Conservation (phyloP, 176 grass and related monocot genomes). For the Echinochloa phyllopogon region DNA sequence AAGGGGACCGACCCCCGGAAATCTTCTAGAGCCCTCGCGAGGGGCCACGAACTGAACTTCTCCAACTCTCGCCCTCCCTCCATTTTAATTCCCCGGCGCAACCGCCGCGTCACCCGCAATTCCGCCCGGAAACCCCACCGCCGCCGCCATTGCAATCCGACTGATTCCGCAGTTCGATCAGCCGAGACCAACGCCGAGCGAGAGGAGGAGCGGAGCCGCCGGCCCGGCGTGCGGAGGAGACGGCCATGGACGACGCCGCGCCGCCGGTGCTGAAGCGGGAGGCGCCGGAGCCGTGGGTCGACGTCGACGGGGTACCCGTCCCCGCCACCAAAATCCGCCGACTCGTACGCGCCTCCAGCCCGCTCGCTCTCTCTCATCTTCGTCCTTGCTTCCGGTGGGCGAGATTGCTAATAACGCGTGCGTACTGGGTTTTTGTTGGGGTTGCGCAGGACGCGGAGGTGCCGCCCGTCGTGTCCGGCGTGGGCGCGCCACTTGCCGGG, state of each 20-base stretch:
- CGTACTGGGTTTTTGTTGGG: neutral
- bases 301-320: neutral
- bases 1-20: neutral
- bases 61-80: slow-evolving; percentile 20
- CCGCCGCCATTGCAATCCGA: neutral
- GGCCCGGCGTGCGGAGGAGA: neutral
- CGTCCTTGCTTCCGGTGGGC: neutral
- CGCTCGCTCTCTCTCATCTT: too few species aligned
- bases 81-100: neutral
- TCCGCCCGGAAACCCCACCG: neutral
- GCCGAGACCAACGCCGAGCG: neutral
- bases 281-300: slow-evolving; percentile 21
- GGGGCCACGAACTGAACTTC: slow-evolving; percentile 22
- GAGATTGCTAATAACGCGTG: neutral
- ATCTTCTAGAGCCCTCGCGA: slow-evolving; percentile 26
- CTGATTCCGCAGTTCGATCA: neutral
- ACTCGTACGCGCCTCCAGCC: neutral
- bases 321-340: slow-evolving; percentile 32
- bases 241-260: slow-evolving; percentile 31
- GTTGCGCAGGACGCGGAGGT: slow-evolving; percentile 22
- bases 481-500: neutral
- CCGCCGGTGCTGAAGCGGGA: slow-evolving; percentile 19
- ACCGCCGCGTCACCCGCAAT: neutral
- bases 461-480: neutral
- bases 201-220: neutral